Base-by-base conservation (phyloP, 2,329 filamentous ascomycete species). In the Xylariaceae sp. region DNA sequence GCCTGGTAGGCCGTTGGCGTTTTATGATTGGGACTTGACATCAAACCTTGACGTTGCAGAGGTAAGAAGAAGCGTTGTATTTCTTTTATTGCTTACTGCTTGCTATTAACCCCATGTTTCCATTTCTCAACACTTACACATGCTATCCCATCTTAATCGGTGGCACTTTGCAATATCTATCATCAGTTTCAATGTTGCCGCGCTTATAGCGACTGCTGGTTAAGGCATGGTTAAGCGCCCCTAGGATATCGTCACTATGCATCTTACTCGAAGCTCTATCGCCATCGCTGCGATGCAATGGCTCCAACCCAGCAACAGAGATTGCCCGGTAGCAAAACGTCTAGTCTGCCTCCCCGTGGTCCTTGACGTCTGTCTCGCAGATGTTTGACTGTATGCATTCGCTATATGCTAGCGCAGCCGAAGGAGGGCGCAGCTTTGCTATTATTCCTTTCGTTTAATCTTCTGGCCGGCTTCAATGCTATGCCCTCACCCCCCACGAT, bases 21-120 rank as follows among this genome's bases (percentile, higher is more conserved):
- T 43, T 37, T 45, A 51, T 45, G 27, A 41, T 53, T 49, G 26
- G 4, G 27, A 40, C 6, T 49, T 43, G 35, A 53, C 48, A 37
- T 59, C n/a, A 51, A 46, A 45, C 41, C 19, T 49, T 37, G 12
- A 26, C 6, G 3, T 44, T 35, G 9, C 37, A 41, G 50, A 32
- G 29, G 57, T 57, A 47, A 59, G 8, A 47, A 59, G 8, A 54
- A 52, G 32, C 6, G 26, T 30, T 35, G 19, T 30, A 6, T 46
- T 11, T 47, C 19, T 41, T 41, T 26, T 41, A 26, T 12, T 39
- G 9, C 37, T 39, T 12, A 19, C 19, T 39, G 37, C 37, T 12
- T 12, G 29, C 11, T 30, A 27, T 43, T 34, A 34, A 34, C 32
- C 32, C 32, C 32, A 19, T 44, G 42, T 44, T 9, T 4, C 31